Evolutionary conservation across 73 alveolate species (phyloP).

Genomic region (Symbiodinium natans): DNA sequence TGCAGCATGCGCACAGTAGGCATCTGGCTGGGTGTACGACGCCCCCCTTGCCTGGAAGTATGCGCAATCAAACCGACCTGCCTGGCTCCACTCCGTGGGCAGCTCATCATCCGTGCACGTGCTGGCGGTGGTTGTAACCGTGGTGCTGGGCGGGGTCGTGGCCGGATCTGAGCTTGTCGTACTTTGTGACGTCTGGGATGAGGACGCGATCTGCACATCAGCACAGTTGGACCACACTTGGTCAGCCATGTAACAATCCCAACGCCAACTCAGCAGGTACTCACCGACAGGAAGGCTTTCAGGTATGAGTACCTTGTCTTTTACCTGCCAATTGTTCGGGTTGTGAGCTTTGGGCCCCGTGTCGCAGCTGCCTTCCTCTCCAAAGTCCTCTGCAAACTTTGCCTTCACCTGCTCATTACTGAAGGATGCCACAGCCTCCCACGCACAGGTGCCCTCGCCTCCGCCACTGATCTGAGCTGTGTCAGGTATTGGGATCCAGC

Average conservation of each 20-base stretch:
- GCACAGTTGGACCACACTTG: slow-evolving; percentile 86
- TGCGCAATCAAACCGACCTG: slow-evolving; percentile 3
- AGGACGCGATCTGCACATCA: slow-evolving; percentile 8
- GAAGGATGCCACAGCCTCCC: slow-evolving; percentile 61
- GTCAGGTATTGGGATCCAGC: slow-evolving; percentile 90
- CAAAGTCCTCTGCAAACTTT: slow-evolving; percentile 44
- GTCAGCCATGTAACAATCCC: slow-evolving; percentile 89
- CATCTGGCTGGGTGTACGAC: slow-evolving; percentile 31
- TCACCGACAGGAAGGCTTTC: slow-evolving; percentile 21
- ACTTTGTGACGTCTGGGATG: background rate
- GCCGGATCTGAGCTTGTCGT: background rate
- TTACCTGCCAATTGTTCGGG: slow-evolving; percentile 85
- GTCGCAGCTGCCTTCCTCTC: background rate
- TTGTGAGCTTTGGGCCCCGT: slow-evolving; percentile 68
- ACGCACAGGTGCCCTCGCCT: slow-evolving; percentile 50
- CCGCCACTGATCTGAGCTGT: slow-evolving; percentile 73
- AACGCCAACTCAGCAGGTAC: slow-evolving; percentile 33
- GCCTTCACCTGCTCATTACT: slow-evolving; percentile 12
- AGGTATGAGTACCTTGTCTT: background rate
- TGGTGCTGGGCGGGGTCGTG: background rate
- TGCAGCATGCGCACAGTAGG: slow-evolving; percentile 27
- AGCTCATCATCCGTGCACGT: slow-evolving; percentile 23
- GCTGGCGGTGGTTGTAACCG: background rate
- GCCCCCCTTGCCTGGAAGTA: slow-evolving; percentile 43
- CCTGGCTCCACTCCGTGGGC: slow-evolving; percentile 55